Evolutionary conservation across 106 monocot genomes (phyloP).

Genomic region (Alisma plantagoaquatica): DNA sequence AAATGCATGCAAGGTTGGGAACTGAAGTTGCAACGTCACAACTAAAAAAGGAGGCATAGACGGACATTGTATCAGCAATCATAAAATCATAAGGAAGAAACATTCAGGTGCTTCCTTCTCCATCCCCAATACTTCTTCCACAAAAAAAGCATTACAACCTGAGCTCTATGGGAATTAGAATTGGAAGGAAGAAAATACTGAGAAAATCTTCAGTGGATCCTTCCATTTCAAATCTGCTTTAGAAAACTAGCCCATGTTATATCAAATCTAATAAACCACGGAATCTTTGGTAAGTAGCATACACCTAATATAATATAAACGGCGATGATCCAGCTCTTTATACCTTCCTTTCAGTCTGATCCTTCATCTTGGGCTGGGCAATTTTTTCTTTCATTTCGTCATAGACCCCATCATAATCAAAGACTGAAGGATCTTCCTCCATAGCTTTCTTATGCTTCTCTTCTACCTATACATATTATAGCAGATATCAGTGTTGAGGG

Average conservation of each 20-base stretch:
- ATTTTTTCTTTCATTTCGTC: slow-evolving; percentile 80
- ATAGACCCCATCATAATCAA: slow-evolving; percentile 84
- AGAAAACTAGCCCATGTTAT: background rate
- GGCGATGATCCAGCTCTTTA: background rate
- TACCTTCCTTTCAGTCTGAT: slow-evolving; percentile 61
- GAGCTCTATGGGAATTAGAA: too few species aligned
- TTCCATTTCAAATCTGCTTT: background rate
- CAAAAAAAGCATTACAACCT: too few species aligned
- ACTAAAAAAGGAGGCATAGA: too few species aligned
- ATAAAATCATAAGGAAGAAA: too few species aligned
- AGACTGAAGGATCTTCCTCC: slow-evolving; percentile 78
- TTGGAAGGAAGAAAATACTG: background rate
- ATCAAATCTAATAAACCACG: background rate
- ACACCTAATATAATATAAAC: background rate
- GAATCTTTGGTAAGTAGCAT: background rate
- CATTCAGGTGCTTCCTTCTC: too few species aligned
- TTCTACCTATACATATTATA: slow-evolving; percentile 18
- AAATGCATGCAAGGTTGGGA: too few species aligned
- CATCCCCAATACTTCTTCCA: too few species aligned
- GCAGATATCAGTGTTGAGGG: too few species aligned
- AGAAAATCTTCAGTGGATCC: too few species aligned
- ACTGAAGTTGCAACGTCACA: too few species aligned
- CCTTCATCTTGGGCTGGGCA: slow-evolving; percentile 48
- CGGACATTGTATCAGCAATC: too few species aligned
- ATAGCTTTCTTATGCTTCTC: slow-evolving; percentile 81